Evolutionary conservation across 2,329 filamentous ascomycete genomes (phyloP), one percentile per base, ranked within the genome.

Genomic region (Claviceps arundinis): DNA sequence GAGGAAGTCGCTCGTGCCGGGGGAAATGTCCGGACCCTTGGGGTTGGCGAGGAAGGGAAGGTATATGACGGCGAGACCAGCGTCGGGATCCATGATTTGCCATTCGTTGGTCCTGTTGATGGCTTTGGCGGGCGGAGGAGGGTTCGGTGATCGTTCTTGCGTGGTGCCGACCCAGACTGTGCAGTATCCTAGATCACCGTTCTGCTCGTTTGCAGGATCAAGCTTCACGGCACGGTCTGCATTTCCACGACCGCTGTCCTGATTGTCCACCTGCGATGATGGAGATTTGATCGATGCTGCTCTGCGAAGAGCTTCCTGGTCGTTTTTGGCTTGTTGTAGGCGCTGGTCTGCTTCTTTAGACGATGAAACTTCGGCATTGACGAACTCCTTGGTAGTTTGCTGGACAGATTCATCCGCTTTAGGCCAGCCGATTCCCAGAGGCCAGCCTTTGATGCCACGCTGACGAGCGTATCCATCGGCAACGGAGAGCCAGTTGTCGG

Each of bases 401-500:
- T 81, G 71, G 0, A 80, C 66, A 0, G 79, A 71, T 50, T 82
- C 78, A 3, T 70, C 73, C 6, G 68, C 62, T 53, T 81, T 82
- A 1, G 91, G 91, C 93, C 93, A 98, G 17, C 93, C 93, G n/a
- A 89, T 83, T 5, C 91, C 91, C 6, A 96, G 70, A 0, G 93
- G 93, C 93, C 93, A 98, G 5, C 91, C 91, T 64, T 89, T 91
- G 64, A 98, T 83, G 7, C 87, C 87, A 44, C 91, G 83, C 66
- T 96, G 90, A 26, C 82, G 81, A 2, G 89, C 90, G 63, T 97
- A 98, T 1, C 93, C 91, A 61, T 97, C 93, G 0, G 86, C 88
- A 0, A 95, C 89, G 16, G 87, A 89, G 17, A 98, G 81, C 93
- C 93, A 98, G 62, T 98, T 97, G 62, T 96, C 90, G 5, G 86